Base-by-base conservation (phyloP, 768 basidiomycete genomes). In the Phylloporus sp. region DNA sequence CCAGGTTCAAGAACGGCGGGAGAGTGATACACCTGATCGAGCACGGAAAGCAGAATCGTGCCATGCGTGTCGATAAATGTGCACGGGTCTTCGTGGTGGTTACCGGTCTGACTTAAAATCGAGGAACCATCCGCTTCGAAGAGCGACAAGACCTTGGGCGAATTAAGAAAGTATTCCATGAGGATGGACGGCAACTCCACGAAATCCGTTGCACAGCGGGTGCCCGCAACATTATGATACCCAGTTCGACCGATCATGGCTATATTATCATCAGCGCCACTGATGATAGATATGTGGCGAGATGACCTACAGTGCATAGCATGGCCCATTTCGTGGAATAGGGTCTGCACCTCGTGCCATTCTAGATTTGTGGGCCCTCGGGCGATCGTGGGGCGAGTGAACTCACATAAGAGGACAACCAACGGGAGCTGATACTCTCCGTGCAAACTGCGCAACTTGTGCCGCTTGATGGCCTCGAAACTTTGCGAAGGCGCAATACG, bases 241-340 rank as follows among this genome's bases (percentile, higher is more conserved):
- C 94, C 93, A 8, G 94, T 98, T 37, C 90, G 78, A 35, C 95
- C 95, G 52, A 98, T 85, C 96, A 99, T 99, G 1, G 96, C 95
- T 98, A 56, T 11, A 48, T 38, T 44, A 46, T 29, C 50, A 40
- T 48, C 6, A 46, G 27, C 36, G n/a, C 28, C 42, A 24, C 15
- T 36, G 52, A 27, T 44, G 18, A 42, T 37, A 34, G 22, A 41
- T 32, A 27, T 24, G 22, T 17, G 31, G 44, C 17, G 14, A 54
- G 33, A 11, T n/a, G 14, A 75, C 92, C 75, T 60, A 97, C 96
- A 99, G 64, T 99, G 96, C 80, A 99, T 92, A 10, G 96, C 96
- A 69, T 99, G 96, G 1, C 96, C 96, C 92, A 98, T 96, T 69
- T 99, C 96, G 58, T 99, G 96, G 69, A 93, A 96, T 20, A 98